Percentiles rank a stretch among this genome's conserved stretches.
phyloP scores from a whole-genome alignment of 2,329 filamentous ascomycete species.

The Fusarium odoratissimum region DNA sequence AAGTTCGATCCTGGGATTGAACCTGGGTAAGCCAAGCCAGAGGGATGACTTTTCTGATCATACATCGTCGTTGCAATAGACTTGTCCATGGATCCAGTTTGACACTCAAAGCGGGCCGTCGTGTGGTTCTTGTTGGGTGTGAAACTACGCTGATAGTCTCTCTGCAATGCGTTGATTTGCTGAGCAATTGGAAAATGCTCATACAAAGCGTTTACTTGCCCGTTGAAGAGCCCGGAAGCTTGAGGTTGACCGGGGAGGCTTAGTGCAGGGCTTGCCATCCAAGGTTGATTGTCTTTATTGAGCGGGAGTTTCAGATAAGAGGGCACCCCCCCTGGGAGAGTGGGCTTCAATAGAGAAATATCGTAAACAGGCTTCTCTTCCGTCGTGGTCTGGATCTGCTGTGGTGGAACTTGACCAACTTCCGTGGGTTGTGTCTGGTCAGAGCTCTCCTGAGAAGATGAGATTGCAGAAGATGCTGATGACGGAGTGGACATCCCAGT shows the following conservation, averaged over 20 bases:
- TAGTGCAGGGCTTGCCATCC: neutral
- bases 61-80: constrained; percentile 14
- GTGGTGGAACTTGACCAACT: neutral
- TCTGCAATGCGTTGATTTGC: neutral
- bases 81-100: constrained; percentile 24
- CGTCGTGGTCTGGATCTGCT: neutral
- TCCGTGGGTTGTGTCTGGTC: neutral
- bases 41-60: neutral
- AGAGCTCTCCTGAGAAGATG: neutral
- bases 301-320: constrained; percentile 1
- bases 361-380: neutral
- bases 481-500: neutral
- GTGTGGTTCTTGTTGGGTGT: neutral
- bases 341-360: neutral
- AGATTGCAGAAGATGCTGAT: neutral
- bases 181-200: constrained; percentile 10
- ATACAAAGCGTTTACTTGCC: neutral
- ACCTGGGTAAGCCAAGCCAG: neutral
- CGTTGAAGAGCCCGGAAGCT: neutral
- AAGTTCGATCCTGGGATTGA: neutral
- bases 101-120: constrained; percentile 21
- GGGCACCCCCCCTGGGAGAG: neutral
- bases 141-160: constrained; percentile 11
- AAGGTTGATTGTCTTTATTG: neutral
- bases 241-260: neutral